Evolutionary conservation across 2,329 filamentous ascomycete species (phyloP), one percentile per base, ranked within the genome.

Genomic region (Talaromyces atroroseus): DNA sequence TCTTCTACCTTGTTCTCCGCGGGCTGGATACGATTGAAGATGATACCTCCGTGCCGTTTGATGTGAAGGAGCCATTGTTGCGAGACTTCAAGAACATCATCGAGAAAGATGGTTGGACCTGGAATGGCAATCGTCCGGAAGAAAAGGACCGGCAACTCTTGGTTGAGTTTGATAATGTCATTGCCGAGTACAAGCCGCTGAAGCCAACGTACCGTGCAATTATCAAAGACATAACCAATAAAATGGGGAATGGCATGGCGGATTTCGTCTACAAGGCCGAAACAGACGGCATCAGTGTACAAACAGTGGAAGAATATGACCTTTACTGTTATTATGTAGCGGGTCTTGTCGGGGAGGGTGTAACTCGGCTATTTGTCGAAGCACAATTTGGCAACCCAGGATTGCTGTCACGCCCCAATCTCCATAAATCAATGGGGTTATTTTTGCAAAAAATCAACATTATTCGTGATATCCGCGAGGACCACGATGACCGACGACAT

Each of bases 391-490:
- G 90, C 59, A 96, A 96, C 71, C 87, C 89, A 2, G 88, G 86
- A 56, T 81, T 99, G 52, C 77, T 92, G 52, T 82, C 92, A 61
- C 84, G 90, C 52, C 85, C 88, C 34, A 80, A 90, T 59, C 82
- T 99, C 50, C 89, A 90, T 64, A 92, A 96, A 74, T 92, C 90
- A 46, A 99, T 99, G 94, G 94, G 90, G 23, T 88, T 96, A 64
- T 96, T 99, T 74, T 78, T 99, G 60, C 94, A 99, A 70, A 96
- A 99, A 80, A 95, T 91, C 62, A 99, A 99, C 80, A 96, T 99
- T 71, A 96, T 97, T 69, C 90, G 94, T 69, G 94, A 99, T 71
- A 83, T 97, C 61, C 85, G 86, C 65, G 94, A 99, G 72, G 94
- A 99, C 69, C 86, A 86, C 64, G 82, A 89, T 58, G 94, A 97